These are phyloP conservation scores for Parachaetomium inaequale DNA, from an alignment of 495 filamentous ascomycete species.

Conservation along the genomic window DNA sequence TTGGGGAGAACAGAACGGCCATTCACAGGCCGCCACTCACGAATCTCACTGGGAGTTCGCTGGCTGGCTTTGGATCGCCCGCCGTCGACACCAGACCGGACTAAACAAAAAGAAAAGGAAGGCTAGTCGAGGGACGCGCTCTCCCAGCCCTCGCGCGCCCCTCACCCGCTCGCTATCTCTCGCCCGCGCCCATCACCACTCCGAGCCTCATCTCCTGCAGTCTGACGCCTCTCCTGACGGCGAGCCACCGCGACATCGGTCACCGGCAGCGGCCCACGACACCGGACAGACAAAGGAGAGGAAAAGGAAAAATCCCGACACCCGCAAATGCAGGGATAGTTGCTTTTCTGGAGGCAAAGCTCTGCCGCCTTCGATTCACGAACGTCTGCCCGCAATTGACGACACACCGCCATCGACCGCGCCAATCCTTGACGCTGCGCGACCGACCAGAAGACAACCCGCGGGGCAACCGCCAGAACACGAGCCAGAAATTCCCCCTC, in stretches of 20 bases:
- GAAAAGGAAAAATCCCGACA: conserved; percentile 22
- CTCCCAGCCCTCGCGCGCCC: not conserved
- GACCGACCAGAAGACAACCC: not conserved
- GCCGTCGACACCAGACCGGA: not conserved
- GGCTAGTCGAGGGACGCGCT: not conserved
- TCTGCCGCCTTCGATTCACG: conserved; percentile 20
- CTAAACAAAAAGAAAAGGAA: not conserved
- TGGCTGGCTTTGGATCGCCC: conserved; percentile 1
- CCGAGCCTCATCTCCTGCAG: not conserved
- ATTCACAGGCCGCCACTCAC: conserved; percentile 13
- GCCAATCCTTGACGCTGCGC: not conserved
- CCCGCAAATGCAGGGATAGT: conserved; percentile 7
- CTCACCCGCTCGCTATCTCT: not conserved
- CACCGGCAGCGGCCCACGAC: not conserved
- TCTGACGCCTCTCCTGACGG: not conserved
- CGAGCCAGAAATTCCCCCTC: not conserved
- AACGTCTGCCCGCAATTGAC: conserved; percentile 15
- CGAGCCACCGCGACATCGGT: too few species aligned
- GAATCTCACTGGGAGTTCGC: not conserved
- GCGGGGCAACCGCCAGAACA: not conserved
- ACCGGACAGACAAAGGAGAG: conserved; percentile 12
- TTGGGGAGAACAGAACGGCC: conserved; percentile 3
- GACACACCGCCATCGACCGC: conserved; percentile 8
- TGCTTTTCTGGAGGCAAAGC: not conserved
- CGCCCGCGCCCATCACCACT: not conserved